A percentile compares a stretch with the other conserved stretches of the same genome.
These are phyloP conservation scores for Aspergillus oerlinghausenensis DNA, from an alignment of 2,329 filamentous ascomycete genomes.

Conservation along the genomic window DNA sequence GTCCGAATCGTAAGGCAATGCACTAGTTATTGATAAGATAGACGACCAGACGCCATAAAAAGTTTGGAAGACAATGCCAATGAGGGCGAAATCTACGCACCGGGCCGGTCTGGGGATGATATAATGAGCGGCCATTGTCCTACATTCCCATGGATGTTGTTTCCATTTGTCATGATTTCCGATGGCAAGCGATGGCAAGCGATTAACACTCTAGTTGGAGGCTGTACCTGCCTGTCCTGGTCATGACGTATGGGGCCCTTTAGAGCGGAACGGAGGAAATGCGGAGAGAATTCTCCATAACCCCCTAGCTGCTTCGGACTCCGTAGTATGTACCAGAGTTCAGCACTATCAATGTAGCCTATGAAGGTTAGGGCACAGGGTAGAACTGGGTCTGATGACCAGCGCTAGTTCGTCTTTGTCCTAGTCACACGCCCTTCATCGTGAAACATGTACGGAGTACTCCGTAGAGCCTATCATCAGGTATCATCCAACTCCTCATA, in stretches of 20 bases:
- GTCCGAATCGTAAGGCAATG: not conserved
- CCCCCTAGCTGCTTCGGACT: no score
- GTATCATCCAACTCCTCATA: no score
- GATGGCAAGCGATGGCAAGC: slow-evolving; percentile 33
- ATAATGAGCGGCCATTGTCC: slow-evolving; percentile 7
- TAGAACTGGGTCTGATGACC: not conserved
- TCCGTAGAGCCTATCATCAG: no score
- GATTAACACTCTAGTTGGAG: slow-evolving; percentile 7
- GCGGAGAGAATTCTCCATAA: not conserved
- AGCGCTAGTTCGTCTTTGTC: not conserved
- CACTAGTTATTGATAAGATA: not conserved
- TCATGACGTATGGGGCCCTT: slow-evolving; percentile 4
- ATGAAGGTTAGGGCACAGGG: not conserved
- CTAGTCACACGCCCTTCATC: not conserved
- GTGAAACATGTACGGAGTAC: no score
- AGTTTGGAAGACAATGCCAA: not conserved
- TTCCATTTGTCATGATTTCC: slow-evolving; percentile 28
- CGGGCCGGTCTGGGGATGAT: not conserved
- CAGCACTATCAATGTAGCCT: not conserved
- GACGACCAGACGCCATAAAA: not conserved
- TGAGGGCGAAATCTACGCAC: not conserved
- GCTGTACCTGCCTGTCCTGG: slow-evolving; percentile 16
- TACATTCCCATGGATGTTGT: slow-evolving; percentile 7
- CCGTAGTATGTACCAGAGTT: no score
- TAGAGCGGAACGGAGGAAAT: not conserved